Percentiles rank a stretch among this genome's conserved stretches.
phyloP scores from a whole-genome alignment of 345 rosid species.

The Boechera retrofracta region DNA sequence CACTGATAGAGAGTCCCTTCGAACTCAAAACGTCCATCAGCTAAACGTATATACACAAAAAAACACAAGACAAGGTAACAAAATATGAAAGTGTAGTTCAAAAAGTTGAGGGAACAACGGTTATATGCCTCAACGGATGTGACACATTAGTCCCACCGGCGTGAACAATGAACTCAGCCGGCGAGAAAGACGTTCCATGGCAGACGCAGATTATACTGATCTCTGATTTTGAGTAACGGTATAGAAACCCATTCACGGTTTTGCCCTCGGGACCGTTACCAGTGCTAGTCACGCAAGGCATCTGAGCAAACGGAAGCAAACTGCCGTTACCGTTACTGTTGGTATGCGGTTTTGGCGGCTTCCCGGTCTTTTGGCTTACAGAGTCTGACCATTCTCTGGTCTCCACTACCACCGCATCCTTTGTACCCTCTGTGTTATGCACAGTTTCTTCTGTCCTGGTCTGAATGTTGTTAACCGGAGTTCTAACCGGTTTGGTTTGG shows the following conservation, averaged over 20 bases:
- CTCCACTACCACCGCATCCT: conserved; percentile 1
- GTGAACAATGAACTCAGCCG: conserved; percentile 74
- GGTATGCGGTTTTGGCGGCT: conserved; percentile 56
- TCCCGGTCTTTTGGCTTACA: conserved; percentile 16
- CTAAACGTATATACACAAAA: conserved; percentile 9
- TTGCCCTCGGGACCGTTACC: conserved; percentile 72
- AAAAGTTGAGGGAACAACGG: conserved; percentile 53
- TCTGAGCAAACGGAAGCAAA: conserved; percentile 42
- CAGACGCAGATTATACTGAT: conserved; percentile 69
- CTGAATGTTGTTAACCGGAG: not conserved
- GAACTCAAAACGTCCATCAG: conserved; percentile 4
- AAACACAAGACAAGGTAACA: not conserved
- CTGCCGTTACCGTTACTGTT: conserved; percentile 14
- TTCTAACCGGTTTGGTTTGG: conserved; percentile 18
- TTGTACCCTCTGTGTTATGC: conserved; percentile 1
- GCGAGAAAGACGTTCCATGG: conserved; percentile 72
- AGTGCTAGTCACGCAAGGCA: conserved; percentile 74
- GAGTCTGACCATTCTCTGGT: not conserved
- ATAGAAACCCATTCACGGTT: conserved; percentile 69
- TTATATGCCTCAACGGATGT: conserved; percentile 63
- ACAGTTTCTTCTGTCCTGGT: not conserved
- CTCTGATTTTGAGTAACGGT: conserved; percentile 59
- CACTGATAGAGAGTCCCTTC: conserved; percentile 16
- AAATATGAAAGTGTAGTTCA: not conserved
- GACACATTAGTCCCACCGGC: conserved; percentile 66